Evolutionary conservation across 2,329 filamentous ascomycete genomes (phyloP).

Genomic region (Epichloe gansuensis): DNA sequence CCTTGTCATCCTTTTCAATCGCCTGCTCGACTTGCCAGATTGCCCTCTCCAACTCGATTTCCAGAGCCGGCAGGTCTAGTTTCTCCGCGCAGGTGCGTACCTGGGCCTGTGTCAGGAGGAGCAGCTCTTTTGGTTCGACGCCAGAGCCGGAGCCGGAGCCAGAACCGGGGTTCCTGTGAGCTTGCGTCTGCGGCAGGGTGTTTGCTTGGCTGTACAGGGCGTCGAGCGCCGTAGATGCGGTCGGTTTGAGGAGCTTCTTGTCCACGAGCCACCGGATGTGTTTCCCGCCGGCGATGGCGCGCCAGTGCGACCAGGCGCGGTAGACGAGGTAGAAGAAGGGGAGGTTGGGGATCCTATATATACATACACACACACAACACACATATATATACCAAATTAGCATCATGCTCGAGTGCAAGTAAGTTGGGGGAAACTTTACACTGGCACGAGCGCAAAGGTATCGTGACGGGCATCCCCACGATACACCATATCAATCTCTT

Average conservation of each 20-base stretch:
- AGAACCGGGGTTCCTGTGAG: not conserved
- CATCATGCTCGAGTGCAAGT: not conserved
- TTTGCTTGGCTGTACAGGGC: constrained; percentile 51
- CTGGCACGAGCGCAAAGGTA: constrained; percentile 71
- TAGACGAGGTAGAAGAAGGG: constrained; percentile 96
- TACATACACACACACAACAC: too few species aligned
- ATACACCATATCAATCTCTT: constrained; percentile 71
- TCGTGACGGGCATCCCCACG: constrained; percentile 68
- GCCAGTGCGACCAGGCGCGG: constrained; percentile 84
- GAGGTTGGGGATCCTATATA: constrained; percentile 67
- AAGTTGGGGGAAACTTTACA: constrained; percentile 46
- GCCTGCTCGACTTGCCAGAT: constrained; percentile 58
- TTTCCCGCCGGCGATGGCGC: constrained; percentile 71
- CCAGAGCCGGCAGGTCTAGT: constrained; percentile 56
- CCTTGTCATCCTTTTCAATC: constrained; percentile 25
- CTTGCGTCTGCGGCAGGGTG: constrained; percentile 1
- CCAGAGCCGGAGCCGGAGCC: too few species aligned
- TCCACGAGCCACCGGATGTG: constrained; percentile 73
- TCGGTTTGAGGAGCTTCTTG: constrained; percentile 55
- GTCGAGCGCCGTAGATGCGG: constrained; percentile 59
- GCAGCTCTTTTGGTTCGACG: constrained; percentile 15
- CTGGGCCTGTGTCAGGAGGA: constrained; percentile 38
- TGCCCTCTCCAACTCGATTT: constrained; percentile 61
- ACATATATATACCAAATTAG: not conserved
- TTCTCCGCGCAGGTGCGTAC: constrained; percentile 47